A percentile compares a stretch with the other conserved stretches of the same genome.
These are phyloP conservation scores for Tolypocladium album DNA, from an alignment of 2,329 filamentous ascomycete genomes.

Conservation along the genomic window DNA sequence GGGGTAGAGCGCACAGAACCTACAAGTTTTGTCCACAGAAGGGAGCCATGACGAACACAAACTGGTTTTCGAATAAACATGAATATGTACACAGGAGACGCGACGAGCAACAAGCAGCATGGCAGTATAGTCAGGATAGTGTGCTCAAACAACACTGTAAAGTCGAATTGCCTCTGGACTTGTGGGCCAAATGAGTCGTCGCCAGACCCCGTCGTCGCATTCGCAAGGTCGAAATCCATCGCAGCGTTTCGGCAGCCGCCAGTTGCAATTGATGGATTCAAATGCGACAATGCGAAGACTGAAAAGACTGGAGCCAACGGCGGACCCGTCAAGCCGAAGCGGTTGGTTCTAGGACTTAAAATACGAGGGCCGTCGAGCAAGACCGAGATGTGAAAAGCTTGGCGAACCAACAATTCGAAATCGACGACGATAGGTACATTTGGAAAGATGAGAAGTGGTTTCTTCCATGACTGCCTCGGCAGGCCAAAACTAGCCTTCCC, in stretches of 20 bases:
- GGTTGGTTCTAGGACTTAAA: no score
- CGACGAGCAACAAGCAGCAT: slow-evolving; percentile 2
- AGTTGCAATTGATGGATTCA: neutral
- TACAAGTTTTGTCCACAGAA: slow-evolving; percentile 11
- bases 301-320: no score
- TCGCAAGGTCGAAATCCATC: neutral
- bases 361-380: no score
- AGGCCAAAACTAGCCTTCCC: no score
- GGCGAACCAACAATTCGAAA: no score
- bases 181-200: slow-evolving; percentile 5
- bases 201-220: neutral
- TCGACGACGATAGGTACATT: no score
- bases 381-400: no score
- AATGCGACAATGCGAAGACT: neutral
- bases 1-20: neutral
- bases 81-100: slow-evolving; percentile 1
- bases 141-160: slow-evolving; percentile 11
- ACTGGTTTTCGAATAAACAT: slow-evolving; percentile 3
- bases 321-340: no score
- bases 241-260: neutral
- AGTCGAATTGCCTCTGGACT: slow-evolving; percentile 7
- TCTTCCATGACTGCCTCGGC: no score
- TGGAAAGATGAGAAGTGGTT: no score
- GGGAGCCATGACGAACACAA: slow-evolving; percentile 1
- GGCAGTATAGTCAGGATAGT: slow-evolving; percentile 7